Percentiles rank a stretch among this genome's conserved stretches.
Evolutionary conservation across 495 filamentous ascomycete genomes (phyloP).

Genomic region (Lentithecium fluviatile): DNA sequence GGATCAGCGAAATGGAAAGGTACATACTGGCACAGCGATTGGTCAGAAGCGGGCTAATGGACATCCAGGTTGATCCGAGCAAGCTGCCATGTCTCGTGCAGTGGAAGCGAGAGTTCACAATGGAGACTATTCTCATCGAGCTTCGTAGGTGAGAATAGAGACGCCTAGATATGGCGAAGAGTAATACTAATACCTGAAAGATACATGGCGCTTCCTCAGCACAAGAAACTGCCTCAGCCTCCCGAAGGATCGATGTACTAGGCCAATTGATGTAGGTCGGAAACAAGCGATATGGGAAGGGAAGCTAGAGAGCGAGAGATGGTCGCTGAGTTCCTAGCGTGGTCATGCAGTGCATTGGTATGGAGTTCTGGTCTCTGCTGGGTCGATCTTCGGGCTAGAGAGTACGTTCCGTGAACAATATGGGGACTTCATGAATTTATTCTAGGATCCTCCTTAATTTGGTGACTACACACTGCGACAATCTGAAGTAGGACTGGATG

Average conservation of each 20-base stretch:
- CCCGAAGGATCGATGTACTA: slow-evolving; percentile 75
- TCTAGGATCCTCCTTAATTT: neutral
- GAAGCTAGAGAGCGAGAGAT: too few species aligned
- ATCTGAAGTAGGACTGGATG: neutral
- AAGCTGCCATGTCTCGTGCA: slow-evolving; percentile 78
- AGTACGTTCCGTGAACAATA: neutral
- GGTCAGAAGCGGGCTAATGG: slow-evolving; percentile 14
- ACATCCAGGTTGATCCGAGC: slow-evolving; percentile 72
- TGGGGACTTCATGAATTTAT: neutral
- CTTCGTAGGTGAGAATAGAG: slow-evolving; percentile 63
- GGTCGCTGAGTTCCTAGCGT: neutral
- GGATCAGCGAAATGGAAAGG: slow-evolving; percentile 71
- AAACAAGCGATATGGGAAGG: too few species aligned
- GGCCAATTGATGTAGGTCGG: neutral
- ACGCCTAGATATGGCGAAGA: neutral
- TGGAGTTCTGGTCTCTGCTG: slow-evolving; percentile 24
- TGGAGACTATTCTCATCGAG: slow-evolving; percentile 92
- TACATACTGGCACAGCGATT: slow-evolving; percentile 36
- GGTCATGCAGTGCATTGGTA: slow-evolving; percentile 26
- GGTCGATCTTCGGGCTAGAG: slow-evolving; percentile 12
- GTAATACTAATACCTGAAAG: slow-evolving; percentile 49
- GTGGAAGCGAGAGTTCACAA: slow-evolving; percentile 86
- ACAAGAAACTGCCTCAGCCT: slow-evolving; percentile 95
- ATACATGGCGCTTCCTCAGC: slow-evolving; percentile 88
- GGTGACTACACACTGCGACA: neutral